Base-by-base conservation (phyloP, 129 eudicot species). In the Logfia minima region DNA sequence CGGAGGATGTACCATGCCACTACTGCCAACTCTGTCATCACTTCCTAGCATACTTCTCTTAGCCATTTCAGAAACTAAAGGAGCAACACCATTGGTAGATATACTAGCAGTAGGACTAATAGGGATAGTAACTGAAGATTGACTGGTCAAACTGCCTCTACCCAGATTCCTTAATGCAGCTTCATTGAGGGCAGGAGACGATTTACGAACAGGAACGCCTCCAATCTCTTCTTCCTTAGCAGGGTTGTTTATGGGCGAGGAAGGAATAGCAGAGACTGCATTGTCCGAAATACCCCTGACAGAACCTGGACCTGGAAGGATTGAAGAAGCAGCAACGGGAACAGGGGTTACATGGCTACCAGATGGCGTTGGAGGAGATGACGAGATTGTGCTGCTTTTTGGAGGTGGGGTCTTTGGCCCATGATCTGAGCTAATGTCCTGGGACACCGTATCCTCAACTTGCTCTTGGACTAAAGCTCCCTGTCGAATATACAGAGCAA, bases 341-440 rank as follows among this genome's bases (percentile, higher is more conserved):
- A 84, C 82, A 63, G 86, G 83, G 64, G 86, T 66, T 28, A 87
- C 73, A 66, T 85, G 88, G 75, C 89, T 80, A 43, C 85, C 90
- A 29, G 82, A 61, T 74, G 96, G 92, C 52, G 92, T 87, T 71
- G 90, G 70, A 70, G 96, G 87, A 76, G 84, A 81, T 64, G 96
- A 86, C 61, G 87, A 77, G 63, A 78, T 81, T 28, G 80, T 21
- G 55, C 77, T 81, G 80, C 64, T 74, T 84, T 89, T 95, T 69
- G 97, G 84, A 41, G 97, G 87, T 53, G 99, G 97, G 77, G 96
- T 89, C 79, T 84, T 86, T 28, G 92, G 85, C 72, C 72, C 79
- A 66, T 77, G 74, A 71, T 95, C 96, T 60, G 91, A 74, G 45
- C 77, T 84, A 79, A 73, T 86, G 68, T 91, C 99, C 72, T 87